Evolutionary conservation across 352 stramenopile genomes (phyloP).

Genomic region (Globisporangium megalacanthum): DNA sequence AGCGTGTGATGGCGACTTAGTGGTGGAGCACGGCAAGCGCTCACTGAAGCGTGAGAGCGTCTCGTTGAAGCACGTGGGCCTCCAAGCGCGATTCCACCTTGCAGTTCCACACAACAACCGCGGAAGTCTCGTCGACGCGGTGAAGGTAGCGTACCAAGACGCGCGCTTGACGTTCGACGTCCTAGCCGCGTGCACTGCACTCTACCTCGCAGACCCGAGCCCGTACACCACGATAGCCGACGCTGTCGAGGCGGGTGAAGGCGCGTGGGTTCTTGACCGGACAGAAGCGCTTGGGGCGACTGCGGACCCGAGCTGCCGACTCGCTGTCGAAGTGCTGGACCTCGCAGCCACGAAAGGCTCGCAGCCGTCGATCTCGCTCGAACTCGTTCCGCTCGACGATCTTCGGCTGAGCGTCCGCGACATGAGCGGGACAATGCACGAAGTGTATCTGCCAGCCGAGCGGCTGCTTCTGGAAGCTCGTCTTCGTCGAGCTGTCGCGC

Average conservation of each 20-base stretch:
- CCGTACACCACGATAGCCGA: slow-evolving; percentile 1
- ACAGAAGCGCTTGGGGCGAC: neutral
- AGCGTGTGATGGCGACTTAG: slow-evolving; percentile 10
- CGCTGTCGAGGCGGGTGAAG: slow-evolving; percentile 8
- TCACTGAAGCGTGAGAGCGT: slow-evolving; percentile 4
- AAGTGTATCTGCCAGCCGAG: slow-evolving; percentile 41
- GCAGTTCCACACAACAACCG: slow-evolving; percentile 36
- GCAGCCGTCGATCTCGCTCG: slow-evolving; percentile 25
- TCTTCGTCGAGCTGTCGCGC: slow-evolving; percentile 35
- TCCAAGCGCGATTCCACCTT: slow-evolving; percentile 37
- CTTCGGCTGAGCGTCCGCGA: slow-evolving; percentile 36
- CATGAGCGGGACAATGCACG: slow-evolving; percentile 18
- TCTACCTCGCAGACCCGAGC: slow-evolving; percentile 8
- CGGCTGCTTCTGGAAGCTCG: slow-evolving; percentile 37
- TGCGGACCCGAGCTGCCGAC: neutral
- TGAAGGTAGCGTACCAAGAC: slow-evolving; percentile 26
- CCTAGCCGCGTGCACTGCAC: slow-evolving; percentile 16
- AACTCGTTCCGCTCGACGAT: slow-evolving; percentile 43
- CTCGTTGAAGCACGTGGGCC: slow-evolving; percentile 15
- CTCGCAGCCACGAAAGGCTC: slow-evolving; percentile 15
- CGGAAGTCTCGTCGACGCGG: slow-evolving; percentile 24
- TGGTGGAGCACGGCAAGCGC: slow-evolving; percentile 3
- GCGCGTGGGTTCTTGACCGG: slow-evolving; percentile 18
- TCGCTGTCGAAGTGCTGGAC: slow-evolving; percentile 29
- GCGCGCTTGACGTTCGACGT: slow-evolving; percentile 22